A percentile compares a stretch with the other conserved stretches of the same genome.
phyloP scores from a whole-genome alignment of 1,139 yeast species.

The Debaryomyces nepalensis region DNA sequence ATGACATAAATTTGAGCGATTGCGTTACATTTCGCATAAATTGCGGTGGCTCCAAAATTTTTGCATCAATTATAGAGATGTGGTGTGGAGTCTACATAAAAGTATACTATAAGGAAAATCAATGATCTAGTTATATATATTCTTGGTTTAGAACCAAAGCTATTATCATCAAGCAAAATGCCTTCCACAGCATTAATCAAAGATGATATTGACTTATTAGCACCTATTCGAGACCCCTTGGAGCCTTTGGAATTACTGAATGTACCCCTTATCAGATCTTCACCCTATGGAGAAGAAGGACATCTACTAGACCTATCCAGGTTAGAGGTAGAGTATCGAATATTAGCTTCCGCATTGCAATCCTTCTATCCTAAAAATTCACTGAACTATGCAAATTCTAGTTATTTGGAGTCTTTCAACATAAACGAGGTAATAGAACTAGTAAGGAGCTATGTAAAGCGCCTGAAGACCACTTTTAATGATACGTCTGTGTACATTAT shows the following conservation, averaged over 20 bases:
- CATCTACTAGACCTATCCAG: constrained; percentile 29
- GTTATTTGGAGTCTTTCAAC: constrained; percentile 30
- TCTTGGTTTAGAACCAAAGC: no score
- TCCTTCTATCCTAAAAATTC: constrained; percentile 22
- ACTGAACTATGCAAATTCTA: constrained; percentile 26
- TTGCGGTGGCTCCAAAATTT: not conserved
- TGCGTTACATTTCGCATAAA: not conserved
- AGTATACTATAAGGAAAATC: not conserved
- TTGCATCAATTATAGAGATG: not conserved
- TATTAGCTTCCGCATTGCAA: constrained; percentile 34
- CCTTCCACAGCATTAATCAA: constrained; percentile 18
- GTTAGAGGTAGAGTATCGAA: constrained; percentile 23
- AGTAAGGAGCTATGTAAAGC: constrained; percentile 21
- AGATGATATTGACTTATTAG: constrained; percentile 16
- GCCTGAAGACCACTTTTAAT: constrained; percentile 18
- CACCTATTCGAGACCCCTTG: constrained; percentile 12
- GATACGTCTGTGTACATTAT: constrained; percentile 30
- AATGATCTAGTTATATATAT: no score
- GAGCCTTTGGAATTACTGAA: constrained; percentile 1
- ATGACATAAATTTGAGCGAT: not conserved
- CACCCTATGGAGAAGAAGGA: constrained; percentile 32
- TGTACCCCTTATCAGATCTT: constrained; percentile 23
- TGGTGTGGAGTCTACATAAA: not conserved
- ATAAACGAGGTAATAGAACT: constrained; percentile 23
- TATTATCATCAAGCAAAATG: no score